Evolutionary conservation across 306 rosid genomes (phyloP).

Genomic region (Citrullus colocynthis): DNA sequence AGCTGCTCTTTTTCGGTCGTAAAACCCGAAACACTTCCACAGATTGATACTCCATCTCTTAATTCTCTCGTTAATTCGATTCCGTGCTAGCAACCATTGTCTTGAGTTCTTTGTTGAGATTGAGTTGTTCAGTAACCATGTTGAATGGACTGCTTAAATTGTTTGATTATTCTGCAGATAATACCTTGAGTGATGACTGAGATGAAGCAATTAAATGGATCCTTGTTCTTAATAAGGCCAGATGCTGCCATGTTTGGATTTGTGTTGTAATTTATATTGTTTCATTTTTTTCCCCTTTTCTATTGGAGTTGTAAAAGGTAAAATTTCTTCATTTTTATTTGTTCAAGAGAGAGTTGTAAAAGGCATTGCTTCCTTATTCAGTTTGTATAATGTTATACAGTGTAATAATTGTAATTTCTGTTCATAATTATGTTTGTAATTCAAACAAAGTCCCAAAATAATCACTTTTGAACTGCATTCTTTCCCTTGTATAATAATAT

Average conservation of each 20-base stretch:
- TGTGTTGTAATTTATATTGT: slow-evolving; percentile 29
- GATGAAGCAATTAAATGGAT: slow-evolving; percentile 23
- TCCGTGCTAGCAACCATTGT: slow-evolving; percentile 14
- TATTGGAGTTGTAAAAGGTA: background rate
- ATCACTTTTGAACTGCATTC: background rate
- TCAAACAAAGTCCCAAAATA: background rate
- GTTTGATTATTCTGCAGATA: slow-evolving; percentile 22
- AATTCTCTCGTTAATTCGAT: slow-evolving; percentile 9
- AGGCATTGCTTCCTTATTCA: background rate
- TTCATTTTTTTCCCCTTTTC: background rate
- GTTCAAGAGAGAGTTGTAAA: background rate
- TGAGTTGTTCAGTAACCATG: slow-evolving; percentile 5
- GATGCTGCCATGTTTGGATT: slow-evolving; percentile 29
- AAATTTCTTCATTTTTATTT: background rate
- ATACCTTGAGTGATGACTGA: slow-evolving; percentile 15
- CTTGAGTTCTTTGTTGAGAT: slow-evolving; percentile 11
- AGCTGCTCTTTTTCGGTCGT: slow-evolving; percentile 85
- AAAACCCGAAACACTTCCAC: slow-evolving; percentile 33
- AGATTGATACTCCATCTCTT: slow-evolving; percentile 16
- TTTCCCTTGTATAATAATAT: background rate
- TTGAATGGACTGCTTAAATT: slow-evolving; percentile 14
- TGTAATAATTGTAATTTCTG: background rate
- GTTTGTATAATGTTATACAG: background rate
- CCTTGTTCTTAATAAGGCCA: slow-evolving; percentile 24
- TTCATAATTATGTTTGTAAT: slow-evolving; percentile 3